These are phyloP conservation scores for Marchantia paleacea DNA, from an alignment of 225 moss, liverwort and hornwort species.

Conservation along the genomic window DNA sequence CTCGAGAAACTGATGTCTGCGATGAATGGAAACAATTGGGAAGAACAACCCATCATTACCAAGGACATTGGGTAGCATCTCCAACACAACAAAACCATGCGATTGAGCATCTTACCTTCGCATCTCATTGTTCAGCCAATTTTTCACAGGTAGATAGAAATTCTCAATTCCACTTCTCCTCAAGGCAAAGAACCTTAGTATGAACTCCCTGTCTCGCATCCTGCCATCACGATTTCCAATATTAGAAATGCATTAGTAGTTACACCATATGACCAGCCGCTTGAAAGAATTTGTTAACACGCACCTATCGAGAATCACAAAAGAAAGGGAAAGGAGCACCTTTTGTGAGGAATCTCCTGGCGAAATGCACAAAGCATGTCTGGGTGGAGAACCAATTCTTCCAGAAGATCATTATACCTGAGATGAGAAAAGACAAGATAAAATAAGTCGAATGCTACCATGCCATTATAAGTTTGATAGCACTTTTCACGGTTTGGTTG, in stretches of 20 bases:
- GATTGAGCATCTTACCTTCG: slow-evolving; percentile 37
- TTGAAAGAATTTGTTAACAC: background rate
- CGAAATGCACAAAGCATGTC: slow-evolving; percentile 49
- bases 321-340: slow-evolving; percentile 19
- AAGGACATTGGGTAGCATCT: too few species aligned
- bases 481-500: too few species aligned
- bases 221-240: slow-evolving; percentile 24
- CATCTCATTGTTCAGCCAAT: slow-evolving; percentile 58
- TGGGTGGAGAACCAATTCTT: slow-evolving; percentile 44
- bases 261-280: background rate
- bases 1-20: slow-evolving; percentile 47
- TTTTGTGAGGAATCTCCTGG: slow-evolving; percentile 46
- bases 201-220: slow-evolving; percentile 55
- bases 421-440: background rate
- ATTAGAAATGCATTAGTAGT: background rate
- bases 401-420: slow-evolving; percentile 53
- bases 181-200: slow-evolving; percentile 52
- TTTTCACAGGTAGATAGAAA: slow-evolving; percentile 49
- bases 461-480: too few species aligned
- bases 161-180: slow-evolving; percentile 51
- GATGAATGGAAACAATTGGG: background rate
- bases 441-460: background rate
- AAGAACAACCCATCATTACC: too few species aligned
- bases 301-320: background rate
- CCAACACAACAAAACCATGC: background rate